phyloP scores from a whole-genome alignment of 805 yeast genomes.

The Pichia rugopelliculosa region DNA sequence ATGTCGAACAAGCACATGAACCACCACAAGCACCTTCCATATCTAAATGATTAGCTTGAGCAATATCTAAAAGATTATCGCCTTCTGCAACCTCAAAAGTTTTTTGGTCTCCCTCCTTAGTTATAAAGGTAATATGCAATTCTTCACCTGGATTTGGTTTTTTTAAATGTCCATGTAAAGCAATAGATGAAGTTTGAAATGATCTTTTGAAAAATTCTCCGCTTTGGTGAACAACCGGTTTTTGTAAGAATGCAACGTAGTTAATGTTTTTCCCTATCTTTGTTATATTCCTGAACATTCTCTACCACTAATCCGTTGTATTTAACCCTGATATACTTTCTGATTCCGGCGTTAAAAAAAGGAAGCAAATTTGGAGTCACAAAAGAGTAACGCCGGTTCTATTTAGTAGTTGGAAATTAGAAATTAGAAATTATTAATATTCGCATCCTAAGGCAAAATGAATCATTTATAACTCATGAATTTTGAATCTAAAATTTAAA shows the following conservation, averaged over 20 bases:
- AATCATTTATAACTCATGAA: no score
- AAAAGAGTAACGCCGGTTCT: no score
- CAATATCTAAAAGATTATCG: constrained; percentile 85
- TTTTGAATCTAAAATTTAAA: no score
- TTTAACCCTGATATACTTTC: background rate
- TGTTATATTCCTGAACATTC: background rate
- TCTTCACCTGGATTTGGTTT: constrained; percentile 94
- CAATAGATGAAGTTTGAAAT: constrained; percentile 15
- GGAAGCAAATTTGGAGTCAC: background rate
- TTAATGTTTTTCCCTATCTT: background rate
- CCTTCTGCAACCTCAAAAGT: constrained; percentile 87
- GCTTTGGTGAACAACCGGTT: background rate
- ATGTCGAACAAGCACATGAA: constrained; percentile 97
- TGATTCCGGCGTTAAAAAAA: background rate
- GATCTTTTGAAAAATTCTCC: background rate
- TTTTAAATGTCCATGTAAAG: constrained; percentile 75
- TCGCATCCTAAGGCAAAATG: no score
- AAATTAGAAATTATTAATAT: no score
- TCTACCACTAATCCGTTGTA: background rate
- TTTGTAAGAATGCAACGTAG: background rate
- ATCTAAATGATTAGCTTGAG: constrained; percentile 86
- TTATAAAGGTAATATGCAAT: constrained; percentile 74
- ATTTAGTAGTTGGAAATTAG: background rate
- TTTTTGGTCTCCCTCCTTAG: constrained; percentile 83
- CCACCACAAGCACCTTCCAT: constrained; percentile 99